Conservation (phyloP, 805 yeast species). For the Metschnikowia anglica region DNA sequence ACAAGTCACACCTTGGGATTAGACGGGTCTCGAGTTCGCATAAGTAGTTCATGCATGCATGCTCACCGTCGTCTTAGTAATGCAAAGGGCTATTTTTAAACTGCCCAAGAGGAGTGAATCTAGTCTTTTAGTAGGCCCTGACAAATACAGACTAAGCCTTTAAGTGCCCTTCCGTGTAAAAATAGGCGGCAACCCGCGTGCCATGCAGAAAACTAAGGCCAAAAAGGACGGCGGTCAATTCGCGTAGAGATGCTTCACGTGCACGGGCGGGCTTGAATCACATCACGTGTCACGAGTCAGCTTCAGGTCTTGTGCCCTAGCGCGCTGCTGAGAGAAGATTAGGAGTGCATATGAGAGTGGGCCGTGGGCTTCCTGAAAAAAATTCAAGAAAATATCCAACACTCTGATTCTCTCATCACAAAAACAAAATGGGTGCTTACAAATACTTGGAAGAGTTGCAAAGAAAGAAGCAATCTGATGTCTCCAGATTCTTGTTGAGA, state of each 20-base stretch:
- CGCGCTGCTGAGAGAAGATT: not conserved
- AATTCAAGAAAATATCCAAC: not conserved
- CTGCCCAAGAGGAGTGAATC: not conserved
- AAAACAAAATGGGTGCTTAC: conserved; percentile 92
- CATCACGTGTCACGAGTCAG: not conserved
- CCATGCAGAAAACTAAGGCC: no score
- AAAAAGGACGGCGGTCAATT: no score
- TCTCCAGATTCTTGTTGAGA: conserved; percentile 96
- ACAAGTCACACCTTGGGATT: no score
- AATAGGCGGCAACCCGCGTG: no score
- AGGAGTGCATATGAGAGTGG: conserved; percentile 5
- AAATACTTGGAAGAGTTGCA: conserved; percentile 98
- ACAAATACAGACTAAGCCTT: no score
- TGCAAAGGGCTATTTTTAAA: not conserved
- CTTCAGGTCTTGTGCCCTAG: not conserved
- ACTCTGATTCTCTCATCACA: not conserved
- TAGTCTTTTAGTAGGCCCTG: no score
- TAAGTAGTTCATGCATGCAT: not conserved
- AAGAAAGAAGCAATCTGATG: conserved; percentile 99
- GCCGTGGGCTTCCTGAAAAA: conserved; percentile 6
- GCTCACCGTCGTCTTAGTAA: not conserved
- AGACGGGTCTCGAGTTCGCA: not conserved
- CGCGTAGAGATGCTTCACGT: no score
- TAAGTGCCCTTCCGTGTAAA: no score
- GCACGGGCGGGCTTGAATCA: not conserved